Percentiles rank a stretch among this genome's conserved stretches.
These are phyloP conservation scores for Pseudonectria foliicola DNA, from an alignment of 2,329 filamentous ascomycete species.

Conservation along the genomic window DNA sequence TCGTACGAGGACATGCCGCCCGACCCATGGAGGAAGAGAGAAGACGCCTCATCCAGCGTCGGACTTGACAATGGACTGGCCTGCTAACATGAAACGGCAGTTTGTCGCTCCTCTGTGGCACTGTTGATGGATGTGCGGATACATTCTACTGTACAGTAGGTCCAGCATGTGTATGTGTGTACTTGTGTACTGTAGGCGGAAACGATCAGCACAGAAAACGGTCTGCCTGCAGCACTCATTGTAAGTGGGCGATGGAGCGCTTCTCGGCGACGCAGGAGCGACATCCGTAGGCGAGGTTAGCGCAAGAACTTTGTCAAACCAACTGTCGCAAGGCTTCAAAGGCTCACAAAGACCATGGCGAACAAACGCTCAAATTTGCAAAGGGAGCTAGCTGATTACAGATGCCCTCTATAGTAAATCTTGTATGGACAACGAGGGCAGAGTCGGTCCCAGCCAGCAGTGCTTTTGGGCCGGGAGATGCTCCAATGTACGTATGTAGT, in stretches of 20 bases:
- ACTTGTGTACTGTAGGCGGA: too few relatives aligned
- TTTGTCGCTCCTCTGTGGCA: constrained; percentile 54
- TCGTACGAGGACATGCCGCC: constrained; percentile 42
- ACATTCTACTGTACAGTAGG: too few relatives aligned
- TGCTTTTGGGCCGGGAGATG: too few relatives aligned
- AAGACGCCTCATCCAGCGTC: too few relatives aligned
- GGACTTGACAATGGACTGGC: too few relatives aligned
- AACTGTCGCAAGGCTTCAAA: constrained; percentile 45
- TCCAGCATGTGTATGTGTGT: too few relatives aligned
- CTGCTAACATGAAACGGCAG: constrained; percentile 15
- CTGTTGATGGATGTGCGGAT: constrained; percentile 56
- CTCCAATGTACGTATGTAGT: not conserved
- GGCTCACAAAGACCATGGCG: constrained; percentile 39
- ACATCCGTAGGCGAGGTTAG: constrained; percentile 47
- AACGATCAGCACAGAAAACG: too few relatives aligned
- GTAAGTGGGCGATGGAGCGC: constrained; percentile 50
- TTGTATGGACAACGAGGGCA: too few relatives aligned
- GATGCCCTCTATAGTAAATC: too few relatives aligned
- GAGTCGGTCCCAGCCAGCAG: too few relatives aligned
- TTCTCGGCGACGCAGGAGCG: constrained; percentile 49
- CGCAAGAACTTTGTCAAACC: constrained; percentile 48
- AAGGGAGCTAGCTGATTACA: too few relatives aligned
- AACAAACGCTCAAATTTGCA: too few relatives aligned
- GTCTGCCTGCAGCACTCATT: constrained; percentile 52
- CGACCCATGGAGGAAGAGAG: constrained; percentile 40